Evolutionary conservation across 495 filamentous ascomycete species (phyloP).

Genomic region (Beverwykella pulmonaria): DNA sequence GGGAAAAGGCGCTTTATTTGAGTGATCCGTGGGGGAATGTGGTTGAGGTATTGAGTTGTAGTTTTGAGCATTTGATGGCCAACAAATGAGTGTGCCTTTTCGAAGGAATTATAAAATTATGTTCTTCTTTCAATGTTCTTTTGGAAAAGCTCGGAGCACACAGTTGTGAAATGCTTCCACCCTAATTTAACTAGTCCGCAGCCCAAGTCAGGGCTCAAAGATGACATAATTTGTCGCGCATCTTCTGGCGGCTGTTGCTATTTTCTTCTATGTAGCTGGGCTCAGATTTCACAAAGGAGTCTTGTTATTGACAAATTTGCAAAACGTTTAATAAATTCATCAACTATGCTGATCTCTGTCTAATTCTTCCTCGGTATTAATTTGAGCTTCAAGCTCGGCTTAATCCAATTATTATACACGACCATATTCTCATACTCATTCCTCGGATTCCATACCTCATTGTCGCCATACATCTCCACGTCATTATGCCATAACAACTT

Average conservation of each 20-base stretch:
- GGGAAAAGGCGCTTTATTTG: conserved; percentile 16
- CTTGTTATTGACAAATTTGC: too few relatives aligned
- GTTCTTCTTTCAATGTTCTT: too few relatives aligned
- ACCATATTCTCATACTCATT: conserved; percentile 32
- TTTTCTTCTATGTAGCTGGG: too few relatives aligned
- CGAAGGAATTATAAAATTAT: too few relatives aligned
- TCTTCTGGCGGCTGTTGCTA: too few relatives aligned
- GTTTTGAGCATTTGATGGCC: conserved; percentile 30
- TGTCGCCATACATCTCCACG: conserved; percentile 13
- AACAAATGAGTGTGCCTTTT: conserved; percentile 17
- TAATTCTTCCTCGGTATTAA: conserved; percentile 24
- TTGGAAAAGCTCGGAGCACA: too few relatives aligned
- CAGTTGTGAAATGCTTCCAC: too few relatives aligned
- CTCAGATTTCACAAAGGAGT: too few relatives aligned
- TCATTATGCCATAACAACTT: conserved; percentile 31
- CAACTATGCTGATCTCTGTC: background rate
- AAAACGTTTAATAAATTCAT: too few relatives aligned
- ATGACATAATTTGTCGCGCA: too few relatives aligned
- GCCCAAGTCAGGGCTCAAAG: too few relatives aligned
- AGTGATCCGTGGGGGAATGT: conserved; percentile 32
- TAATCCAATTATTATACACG: conserved; percentile 35
- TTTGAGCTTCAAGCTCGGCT: conserved; percentile 24
- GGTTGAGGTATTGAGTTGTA: conserved; percentile 24
- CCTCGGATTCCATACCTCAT: conserved; percentile 22
- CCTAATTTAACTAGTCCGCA: too few relatives aligned